Conservation (phyloP, 1,284 basidiomycete species). For the Boletellus sp. region DNA sequence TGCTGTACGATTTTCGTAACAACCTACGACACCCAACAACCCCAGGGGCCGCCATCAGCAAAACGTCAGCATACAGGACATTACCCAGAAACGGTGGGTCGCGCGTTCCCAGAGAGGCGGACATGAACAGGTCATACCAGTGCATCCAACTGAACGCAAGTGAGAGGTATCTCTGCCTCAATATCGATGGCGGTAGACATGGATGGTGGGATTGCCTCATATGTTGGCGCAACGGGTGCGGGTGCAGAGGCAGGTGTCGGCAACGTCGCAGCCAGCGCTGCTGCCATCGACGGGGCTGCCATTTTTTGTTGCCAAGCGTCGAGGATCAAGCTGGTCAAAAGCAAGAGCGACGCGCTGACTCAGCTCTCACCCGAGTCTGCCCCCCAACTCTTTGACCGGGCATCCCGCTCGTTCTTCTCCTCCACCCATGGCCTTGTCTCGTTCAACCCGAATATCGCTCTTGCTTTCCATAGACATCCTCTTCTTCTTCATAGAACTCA, state of each 20-base stretch:
- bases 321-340: background rate
- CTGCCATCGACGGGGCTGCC: conserved; percentile 81
- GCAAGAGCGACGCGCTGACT: conserved; percentile 18
- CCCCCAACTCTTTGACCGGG: background rate
- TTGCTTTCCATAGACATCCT: conserved; percentile 81
- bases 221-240: conserved; percentile 58
- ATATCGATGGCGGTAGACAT: conserved; percentile 90
- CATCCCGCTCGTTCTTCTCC: background rate
- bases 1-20: conserved; percentile 93
- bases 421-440: conserved; percentile 55
- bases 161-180: conserved; percentile 81
- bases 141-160: conserved; percentile 77
- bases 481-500: conserved; percentile 93
- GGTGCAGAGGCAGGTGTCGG: conserved; percentile 62
- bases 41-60: conserved; percentile 13
- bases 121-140: conserved; percentile 54
- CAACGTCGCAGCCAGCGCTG: conserved; percentile 79
- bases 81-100: conserved; percentile 2
- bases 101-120: conserved; percentile 1
- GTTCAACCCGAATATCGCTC: conserved; percentile 74
- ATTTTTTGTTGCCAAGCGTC: conserved; percentile 30
- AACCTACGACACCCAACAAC: conserved; percentile 49
- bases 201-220: conserved; percentile 82
- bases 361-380: conserved; percentile 6
- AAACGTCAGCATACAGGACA: background rate